Base-by-base conservation (phyloP, 305 asterid genomes). In the Nicotiana rustica region DNA sequence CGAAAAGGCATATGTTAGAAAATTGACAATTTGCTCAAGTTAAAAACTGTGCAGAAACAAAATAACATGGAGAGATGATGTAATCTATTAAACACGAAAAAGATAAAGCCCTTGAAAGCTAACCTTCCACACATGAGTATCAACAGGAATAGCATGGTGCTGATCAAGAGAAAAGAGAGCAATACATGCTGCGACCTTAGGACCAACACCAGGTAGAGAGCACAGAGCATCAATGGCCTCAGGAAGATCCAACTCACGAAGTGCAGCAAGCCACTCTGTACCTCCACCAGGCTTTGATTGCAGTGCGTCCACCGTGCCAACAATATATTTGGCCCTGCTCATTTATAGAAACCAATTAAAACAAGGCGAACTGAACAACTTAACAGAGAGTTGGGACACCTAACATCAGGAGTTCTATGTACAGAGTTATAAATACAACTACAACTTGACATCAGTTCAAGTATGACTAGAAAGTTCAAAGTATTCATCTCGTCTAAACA, bases 61-160 rank as follows among this genome's bases (percentile, higher is more conserved):
- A 14, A 52, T 52, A 52, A 3, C n/a, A 52, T 13, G 4, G 17
- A 1, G n/a, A 18, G 59, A 81, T 68, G 61, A 3, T 71, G 78
- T 38, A 12, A 67, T 52, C 78, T 33, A 60, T 19, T 44, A 55
- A 6, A 33, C 13, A 67, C 33, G 41, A 81, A 61, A 29, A 67
- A 60, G 36, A 18, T 68, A 52, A 6, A 67, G 67, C 78, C 56
- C 7, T 68, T 61, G 65, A 79, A 49, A 52, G 82, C 88, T 82
- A 82, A 96, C 99, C 98, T 93, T 79, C 99, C 99, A 96, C 67
- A 95, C 99, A 70, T 96, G 99, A 60, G 98, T 96, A 87, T 96
- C 99, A 25, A 96, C 98, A 9, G 99, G 99, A 85, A 96, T 91
- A 64, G 98, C 97, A 66, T 93, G 98, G 86, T 96, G 99, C 83